These are phyloP conservation scores for Barnettozyma siamensis DNA, from an alignment of 805 yeast genomes.

Conservation along the genomic window DNA sequence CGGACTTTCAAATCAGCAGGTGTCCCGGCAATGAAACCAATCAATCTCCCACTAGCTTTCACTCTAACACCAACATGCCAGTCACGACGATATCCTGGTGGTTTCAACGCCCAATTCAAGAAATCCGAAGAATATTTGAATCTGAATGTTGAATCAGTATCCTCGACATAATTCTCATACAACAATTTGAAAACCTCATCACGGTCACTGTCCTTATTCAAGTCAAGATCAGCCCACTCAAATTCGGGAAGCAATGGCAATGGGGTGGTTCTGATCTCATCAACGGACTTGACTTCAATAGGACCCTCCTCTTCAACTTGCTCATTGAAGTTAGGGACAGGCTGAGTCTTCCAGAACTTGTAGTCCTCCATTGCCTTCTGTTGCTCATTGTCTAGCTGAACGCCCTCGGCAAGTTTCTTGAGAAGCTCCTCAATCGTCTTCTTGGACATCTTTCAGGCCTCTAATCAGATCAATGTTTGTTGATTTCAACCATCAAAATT, in stretches of 20 bases:
- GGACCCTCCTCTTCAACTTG: constrained; percentile 69
- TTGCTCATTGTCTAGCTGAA: constrained; percentile 47
- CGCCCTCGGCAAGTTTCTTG: constrained; percentile 28
- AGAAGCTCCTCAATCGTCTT: constrained; percentile 55
- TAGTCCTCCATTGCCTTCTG: constrained; percentile 78
- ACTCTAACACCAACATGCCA: constrained; percentile 96
- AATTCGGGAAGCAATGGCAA: constrained; percentile 64
- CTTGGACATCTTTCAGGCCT: neutral
- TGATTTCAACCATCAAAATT: no score
- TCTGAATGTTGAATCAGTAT: constrained; percentile 84
- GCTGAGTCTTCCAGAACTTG: constrained; percentile 98
- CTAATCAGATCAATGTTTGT: no score
- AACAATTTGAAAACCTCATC: constrained; percentile 75
- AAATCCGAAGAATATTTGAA: constrained; percentile 82
- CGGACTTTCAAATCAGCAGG: constrained; percentile 68
- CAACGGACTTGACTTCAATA: constrained; percentile 69
- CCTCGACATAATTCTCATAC: constrained; percentile 92
- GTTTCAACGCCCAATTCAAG: constrained; percentile 86
- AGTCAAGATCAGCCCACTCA: constrained; percentile 83
- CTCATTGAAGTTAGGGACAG: constrained; percentile 77
- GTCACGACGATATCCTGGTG: constrained; percentile 86
- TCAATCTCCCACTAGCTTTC: constrained; percentile 63
- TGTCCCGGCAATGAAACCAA: constrained; percentile 89
- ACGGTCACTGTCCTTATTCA: constrained; percentile 49
- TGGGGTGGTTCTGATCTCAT: constrained; percentile 66